Base-by-base conservation (phyloP, 2,329 filamentous ascomycete species). In the Pestalotiopsis fici region DNA sequence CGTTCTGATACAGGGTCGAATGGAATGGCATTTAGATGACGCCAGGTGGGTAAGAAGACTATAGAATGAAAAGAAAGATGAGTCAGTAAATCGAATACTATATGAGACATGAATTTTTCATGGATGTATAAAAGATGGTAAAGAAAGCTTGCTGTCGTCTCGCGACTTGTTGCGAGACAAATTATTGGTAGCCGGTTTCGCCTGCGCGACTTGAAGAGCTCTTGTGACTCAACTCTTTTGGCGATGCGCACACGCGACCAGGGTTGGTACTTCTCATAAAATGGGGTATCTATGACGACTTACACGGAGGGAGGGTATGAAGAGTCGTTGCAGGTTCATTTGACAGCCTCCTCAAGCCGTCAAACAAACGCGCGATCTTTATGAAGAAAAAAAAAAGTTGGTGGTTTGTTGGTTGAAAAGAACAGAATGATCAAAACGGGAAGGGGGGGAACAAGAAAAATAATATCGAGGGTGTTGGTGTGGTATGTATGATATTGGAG, bases 311-410 rank as follows among this genome's bases (percentile, higher is more conserved):
- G 84, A 87, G 82, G 84, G 82, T 80, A 83, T 78, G 79, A 85
- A 83, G 79, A 82, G 83, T 83, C 83, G 84, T 85, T 95, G 94
- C 95, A 98, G 94, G 94, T 96, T 97, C 95, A 97, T 97, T 94
- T 95, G 93, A 97, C 94, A 95, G 93, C 91, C 28, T 39, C 80
- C 72, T 74, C 70, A 78, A 83, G 91, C 90, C 93, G 93, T 87
- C 94, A 96, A 97, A 91, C 86, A 94, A 97, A 91, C 93, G 93
- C 94, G 94, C 93, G 81, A 81, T 76, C 74, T 74, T 72, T 72
- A 70, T 61, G 65, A 68, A 69, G 35, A 68, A 66, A 59, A 64
- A 35, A 68, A 59, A 66, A 59, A 69, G 47, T 18, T 27, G 37
- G 25, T 60, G 27, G 31, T 25, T 63, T 64, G 60, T 23, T 43